phyloP scores from a whole-genome alignment of 2,329 filamentous ascomycete genomes.

The Tolypocladium guangdongense region DNA sequence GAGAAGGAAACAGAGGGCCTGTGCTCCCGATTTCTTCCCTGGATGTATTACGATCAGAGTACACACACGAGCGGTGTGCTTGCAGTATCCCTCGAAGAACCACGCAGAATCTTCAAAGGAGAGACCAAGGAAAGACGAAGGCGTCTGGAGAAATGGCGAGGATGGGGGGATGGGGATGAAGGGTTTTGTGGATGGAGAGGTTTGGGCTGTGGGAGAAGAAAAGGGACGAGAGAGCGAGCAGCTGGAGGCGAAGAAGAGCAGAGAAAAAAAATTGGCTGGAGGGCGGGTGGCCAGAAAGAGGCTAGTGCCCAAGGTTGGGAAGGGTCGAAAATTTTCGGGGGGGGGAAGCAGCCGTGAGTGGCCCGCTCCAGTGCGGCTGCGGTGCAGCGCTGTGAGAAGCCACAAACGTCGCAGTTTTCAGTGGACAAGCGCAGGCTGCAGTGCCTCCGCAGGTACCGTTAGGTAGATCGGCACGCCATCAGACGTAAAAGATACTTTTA shows the following conservation, averaged over 20 bases:
- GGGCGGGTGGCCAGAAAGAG: conserved; percentile 8
- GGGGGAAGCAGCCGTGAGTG: conserved; percentile 1
- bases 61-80: conserved; percentile 19
- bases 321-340: conserved; percentile 5
- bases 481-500: neutral
- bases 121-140: conserved; percentile 30
- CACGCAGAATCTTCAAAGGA: conserved; percentile 35
- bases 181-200: conserved; percentile 17
- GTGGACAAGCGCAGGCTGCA: neutral
- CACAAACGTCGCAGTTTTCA: neutral
- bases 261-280: conserved; percentile 22
- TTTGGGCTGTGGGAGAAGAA: conserved; percentile 22
- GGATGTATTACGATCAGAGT: conserved; percentile 15
- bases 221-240: conserved; percentile 12
- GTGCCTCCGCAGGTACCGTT: neutral
- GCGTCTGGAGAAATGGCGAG: conserved; percentile 17
- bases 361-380: neutral
- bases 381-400: neutral
- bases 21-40: conserved; percentile 20
- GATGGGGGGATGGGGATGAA: conserved; percentile 18
- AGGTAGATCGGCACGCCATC: neutral
- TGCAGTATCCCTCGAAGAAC: conserved; percentile 28
- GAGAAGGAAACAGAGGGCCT: conserved; percentile 23
- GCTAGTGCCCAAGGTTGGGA: neutral
- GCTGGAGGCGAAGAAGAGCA: conserved; percentile 18